Percentiles rank a stretch among this genome's conserved stretches.
Evolutionary conservation across 768 basidiomycete species (phyloP).

Genomic region (Porphyrellus cyaneotinctus): DNA sequence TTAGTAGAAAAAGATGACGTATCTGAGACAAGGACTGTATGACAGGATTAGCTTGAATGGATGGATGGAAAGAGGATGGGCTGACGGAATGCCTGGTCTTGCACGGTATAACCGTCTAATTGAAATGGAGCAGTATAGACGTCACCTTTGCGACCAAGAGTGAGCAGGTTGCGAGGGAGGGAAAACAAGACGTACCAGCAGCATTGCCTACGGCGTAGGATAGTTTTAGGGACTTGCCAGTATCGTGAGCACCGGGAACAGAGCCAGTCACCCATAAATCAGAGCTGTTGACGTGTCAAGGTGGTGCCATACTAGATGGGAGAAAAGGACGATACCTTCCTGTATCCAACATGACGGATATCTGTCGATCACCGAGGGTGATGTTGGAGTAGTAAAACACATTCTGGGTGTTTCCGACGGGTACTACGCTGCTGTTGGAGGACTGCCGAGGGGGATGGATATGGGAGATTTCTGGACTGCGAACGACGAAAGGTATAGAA

Average conservation of each 20-base stretch:
- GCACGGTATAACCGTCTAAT: slow-evolving; percentile 55
- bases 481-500: slow-evolving; percentile 31
- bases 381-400: slow-evolving; percentile 70
- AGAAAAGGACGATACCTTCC: slow-evolving; percentile 51
- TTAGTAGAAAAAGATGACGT: slow-evolving; percentile 60
- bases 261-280: slow-evolving; percentile 67
- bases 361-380: slow-evolving; percentile 54
- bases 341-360: slow-evolving; percentile 69
- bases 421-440: slow-evolving; percentile 28
- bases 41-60: not conserved
- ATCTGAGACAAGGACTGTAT: slow-evolving; percentile 58
- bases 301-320: not conserved
- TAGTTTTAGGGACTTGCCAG: slow-evolving; percentile 53
- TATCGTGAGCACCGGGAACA: slow-evolving; percentile 48
- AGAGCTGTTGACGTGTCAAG: slow-evolving; percentile 41
- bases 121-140: slow-evolving; percentile 49
- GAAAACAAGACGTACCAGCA: slow-evolving; percentile 38
- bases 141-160: slow-evolving; percentile 39
- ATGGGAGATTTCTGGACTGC: not conserved
- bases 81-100: slow-evolving; percentile 66
- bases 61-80: slow-evolving; percentile 4
- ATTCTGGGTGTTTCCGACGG: slow-evolving; percentile 64
- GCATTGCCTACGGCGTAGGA: slow-evolving; percentile 70
- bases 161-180: not conserved
- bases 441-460: slow-evolving; percentile 24